Percentiles rank a stretch among this genome's conserved stretches.
Conservation (phyloP, 306 rosid genomes). For the Glycine tomentella region DNA sequence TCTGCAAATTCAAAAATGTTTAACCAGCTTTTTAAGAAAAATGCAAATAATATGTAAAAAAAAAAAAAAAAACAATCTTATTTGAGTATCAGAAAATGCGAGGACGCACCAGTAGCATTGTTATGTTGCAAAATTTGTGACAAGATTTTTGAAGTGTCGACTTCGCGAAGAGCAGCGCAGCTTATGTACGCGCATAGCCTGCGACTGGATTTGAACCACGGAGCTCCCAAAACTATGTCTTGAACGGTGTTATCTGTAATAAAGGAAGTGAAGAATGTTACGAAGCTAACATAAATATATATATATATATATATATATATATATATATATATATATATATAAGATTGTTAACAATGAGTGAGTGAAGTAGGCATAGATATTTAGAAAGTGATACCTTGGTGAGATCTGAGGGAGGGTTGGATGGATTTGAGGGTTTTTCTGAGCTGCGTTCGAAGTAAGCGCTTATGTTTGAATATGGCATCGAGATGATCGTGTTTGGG, state of each 20-base stretch:
- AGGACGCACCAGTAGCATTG: slow-evolving; percentile 42
- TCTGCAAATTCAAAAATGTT: slow-evolving; percentile 18
- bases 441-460: slow-evolving; percentile 69
- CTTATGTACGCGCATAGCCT: slow-evolving; percentile 87
- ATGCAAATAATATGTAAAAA: too few species aligned
- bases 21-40: too few species aligned
- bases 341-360: too few species aligned
- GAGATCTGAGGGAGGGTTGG: slow-evolving; percentile 75
- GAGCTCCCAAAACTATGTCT: slow-evolving; percentile 67
- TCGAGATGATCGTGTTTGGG: slow-evolving; percentile 52
- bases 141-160: slow-evolving; percentile 73
- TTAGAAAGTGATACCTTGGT: slow-evolving; percentile 60
- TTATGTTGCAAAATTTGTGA: slow-evolving; percentile 61
- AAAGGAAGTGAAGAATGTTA: too few species aligned
- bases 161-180: slow-evolving; percentile 87
- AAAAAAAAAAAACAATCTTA: too few species aligned
- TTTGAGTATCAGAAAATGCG: too few species aligned
- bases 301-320: too few species aligned
- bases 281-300: too few species aligned
- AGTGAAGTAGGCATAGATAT: too few species aligned
- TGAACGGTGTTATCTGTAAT: slow-evolving; percentile 78
- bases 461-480: slow-evolving; percentile 72
- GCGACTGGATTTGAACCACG: slow-evolving; percentile 82
- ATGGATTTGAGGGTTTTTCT: slow-evolving; percentile 75
- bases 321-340: too few species aligned